These are phyloP conservation scores for Hypoxylon sp. DNA, from an alignment of 2,329 filamentous ascomycete species.

Conservation along the genomic window DNA sequence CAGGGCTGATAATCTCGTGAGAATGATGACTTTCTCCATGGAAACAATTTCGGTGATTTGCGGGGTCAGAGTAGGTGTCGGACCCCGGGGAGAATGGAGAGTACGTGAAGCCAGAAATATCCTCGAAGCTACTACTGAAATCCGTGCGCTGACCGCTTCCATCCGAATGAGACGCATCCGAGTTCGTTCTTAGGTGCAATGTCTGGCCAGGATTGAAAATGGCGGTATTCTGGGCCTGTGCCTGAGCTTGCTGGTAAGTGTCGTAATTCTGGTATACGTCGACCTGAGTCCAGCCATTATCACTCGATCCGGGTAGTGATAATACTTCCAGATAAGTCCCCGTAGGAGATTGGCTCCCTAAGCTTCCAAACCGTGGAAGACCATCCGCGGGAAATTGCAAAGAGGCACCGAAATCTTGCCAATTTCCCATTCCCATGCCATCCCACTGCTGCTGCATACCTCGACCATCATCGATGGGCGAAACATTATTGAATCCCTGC, in stretches of 20 bases:
- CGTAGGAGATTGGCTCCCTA: slow-evolving; percentile 77
- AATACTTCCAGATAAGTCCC: slow-evolving; percentile 88
- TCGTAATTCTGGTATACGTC: slow-evolving; percentile 82
- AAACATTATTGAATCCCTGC: slow-evolving; percentile 71
- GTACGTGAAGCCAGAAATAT: slow-evolving; percentile 77
- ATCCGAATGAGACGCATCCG: slow-evolving; percentile 85
- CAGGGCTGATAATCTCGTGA: slow-evolving; percentile 75
- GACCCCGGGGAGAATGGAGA: slow-evolving; percentile 88
- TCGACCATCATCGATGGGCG: slow-evolving; percentile 70
- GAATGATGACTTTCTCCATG: slow-evolving; percentile 68
- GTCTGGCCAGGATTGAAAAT: slow-evolving; percentile 96
- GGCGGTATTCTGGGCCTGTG: slow-evolving; percentile 68
- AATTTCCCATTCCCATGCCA: slow-evolving; percentile 75
- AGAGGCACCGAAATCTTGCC: slow-evolving; percentile 83
- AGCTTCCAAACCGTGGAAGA: slow-evolving; percentile 60
- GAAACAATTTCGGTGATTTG: slow-evolving; percentile 73
- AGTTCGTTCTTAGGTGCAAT: slow-evolving; percentile 87
- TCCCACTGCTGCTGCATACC: slow-evolving; percentile 71
- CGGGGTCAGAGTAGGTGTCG: slow-evolving; percentile 77
- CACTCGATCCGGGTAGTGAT: slow-evolving; percentile 85
- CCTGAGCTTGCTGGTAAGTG: slow-evolving; percentile 69
- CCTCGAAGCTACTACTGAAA: slow-evolving; percentile 82
- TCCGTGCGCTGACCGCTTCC: slow-evolving; percentile 73
- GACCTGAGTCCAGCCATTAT: slow-evolving; percentile 89
- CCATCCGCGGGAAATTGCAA: slow-evolving; percentile 62